Conservation (phyloP, 139 green algal genomes). For the Chlamydomonas eustigma region DNA sequence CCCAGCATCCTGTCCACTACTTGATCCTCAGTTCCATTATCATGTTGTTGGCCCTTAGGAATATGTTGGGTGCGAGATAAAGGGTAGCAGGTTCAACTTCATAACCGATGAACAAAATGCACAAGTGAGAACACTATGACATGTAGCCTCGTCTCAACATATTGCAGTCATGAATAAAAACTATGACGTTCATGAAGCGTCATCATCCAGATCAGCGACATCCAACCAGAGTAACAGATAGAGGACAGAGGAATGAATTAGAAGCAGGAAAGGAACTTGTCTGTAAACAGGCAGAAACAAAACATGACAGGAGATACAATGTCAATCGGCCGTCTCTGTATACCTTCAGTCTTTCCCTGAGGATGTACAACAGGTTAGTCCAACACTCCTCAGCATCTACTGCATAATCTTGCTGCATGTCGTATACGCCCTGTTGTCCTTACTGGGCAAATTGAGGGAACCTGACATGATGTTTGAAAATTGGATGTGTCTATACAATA, state of each 20-base stretch:
- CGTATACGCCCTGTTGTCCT: too few relatives aligned
- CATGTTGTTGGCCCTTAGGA: neutral
- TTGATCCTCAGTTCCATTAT: neutral
- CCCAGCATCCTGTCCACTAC: slow-evolving; percentile 82
- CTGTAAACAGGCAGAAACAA: neutral
- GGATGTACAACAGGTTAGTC: slow-evolving; percentile 76
- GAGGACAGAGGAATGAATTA: neutral
- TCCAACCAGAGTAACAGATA: neutral
- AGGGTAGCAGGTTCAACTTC: neutral
- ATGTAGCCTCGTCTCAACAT: too few relatives aligned
- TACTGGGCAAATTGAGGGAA: too few relatives aligned
- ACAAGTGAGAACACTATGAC: too few relatives aligned
- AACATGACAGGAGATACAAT: neutral
- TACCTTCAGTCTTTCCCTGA: slow-evolving; percentile 66
- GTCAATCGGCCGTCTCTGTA: neutral
- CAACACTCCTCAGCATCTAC: slow-evolving; percentile 99
- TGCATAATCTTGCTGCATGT: too few relatives aligned
- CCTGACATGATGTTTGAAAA: too few relatives aligned
- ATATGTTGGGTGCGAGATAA: neutral
- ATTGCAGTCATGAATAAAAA: too few relatives aligned
- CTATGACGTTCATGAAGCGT: neutral
- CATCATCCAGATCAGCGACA: neutral
- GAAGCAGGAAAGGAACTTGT: neutral
- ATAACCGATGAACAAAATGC: too few relatives aligned
- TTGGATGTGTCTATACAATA: too few relatives aligned